phyloP scores from a whole-genome alignment of 345 rosid genomes.

The Syzygium grande region DNA sequence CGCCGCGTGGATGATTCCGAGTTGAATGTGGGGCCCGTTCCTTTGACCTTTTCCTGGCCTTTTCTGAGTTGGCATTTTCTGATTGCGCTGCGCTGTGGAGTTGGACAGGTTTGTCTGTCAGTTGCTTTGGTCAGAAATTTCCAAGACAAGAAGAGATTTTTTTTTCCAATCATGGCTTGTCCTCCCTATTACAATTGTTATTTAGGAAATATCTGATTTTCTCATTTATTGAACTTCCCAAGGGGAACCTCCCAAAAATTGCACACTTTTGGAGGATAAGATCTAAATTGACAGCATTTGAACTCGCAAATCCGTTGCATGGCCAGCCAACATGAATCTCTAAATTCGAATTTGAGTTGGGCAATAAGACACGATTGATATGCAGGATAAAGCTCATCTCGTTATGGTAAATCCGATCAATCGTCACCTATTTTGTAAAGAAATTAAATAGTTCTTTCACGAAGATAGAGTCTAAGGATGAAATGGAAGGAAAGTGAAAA shows the following conservation, averaged over 20 bases:
- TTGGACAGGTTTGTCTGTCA: background rate
- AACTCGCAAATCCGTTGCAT: background rate
- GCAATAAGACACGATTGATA: background rate
- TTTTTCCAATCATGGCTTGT: background rate
- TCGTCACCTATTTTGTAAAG: background rate
- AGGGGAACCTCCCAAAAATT: background rate
- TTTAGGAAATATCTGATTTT: background rate
- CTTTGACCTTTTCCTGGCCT: accelerated
- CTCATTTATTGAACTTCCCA: background rate
- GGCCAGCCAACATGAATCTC: background rate
- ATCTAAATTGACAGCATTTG: background rate
- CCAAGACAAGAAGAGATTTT: background rate
- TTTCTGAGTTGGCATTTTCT: background rate
- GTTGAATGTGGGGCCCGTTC: background rate
- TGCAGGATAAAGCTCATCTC: background rate
- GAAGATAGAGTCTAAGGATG: background rate
- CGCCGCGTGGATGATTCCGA: background rate
- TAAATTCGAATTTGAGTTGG: background rate
- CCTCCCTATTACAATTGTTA: background rate
- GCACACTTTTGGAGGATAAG: background rate
- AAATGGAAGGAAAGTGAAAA: background rate
- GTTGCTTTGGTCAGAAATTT: background rate
- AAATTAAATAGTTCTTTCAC: background rate
- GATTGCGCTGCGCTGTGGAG: background rate
- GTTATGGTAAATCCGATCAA: background rate